Evolutionary conservation across 179 eudicot species (phyloP).

Genomic region (Actinidia chinensis): DNA sequence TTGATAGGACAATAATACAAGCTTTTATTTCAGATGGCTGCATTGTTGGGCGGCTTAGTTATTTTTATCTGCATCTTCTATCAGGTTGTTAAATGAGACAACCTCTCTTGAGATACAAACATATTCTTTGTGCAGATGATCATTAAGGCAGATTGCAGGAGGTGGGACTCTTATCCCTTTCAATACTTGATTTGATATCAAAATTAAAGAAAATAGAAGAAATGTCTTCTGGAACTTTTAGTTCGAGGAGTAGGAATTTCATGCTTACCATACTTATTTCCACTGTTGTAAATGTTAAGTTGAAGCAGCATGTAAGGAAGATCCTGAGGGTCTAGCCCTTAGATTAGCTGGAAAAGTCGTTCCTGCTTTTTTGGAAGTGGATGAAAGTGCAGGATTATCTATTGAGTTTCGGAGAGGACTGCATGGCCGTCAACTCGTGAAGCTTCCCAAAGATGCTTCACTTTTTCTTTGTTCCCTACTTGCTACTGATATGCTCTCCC

Average conservation of each 20-base stretch:
- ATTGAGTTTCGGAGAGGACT: constrained; percentile 88
- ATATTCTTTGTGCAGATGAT: constrained; percentile 80
- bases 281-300: constrained; percentile 44
- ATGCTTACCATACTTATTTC: not conserved
- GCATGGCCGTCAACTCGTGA: constrained; percentile 97
- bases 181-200: not conserved
- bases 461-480: constrained; percentile 92
- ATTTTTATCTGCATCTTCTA: not conserved
- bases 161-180: constrained; percentile 37
- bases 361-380: constrained; percentile 96
- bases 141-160: constrained; percentile 92
- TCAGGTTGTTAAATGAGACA: constrained; percentile 77
- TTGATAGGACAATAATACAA: not conserved
- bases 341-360: constrained; percentile 97
- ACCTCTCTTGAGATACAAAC: constrained; percentile 83
- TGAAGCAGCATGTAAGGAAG: constrained; percentile 85
- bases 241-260: not conserved
- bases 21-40: constrained; percentile 14
- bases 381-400: constrained; percentile 85
- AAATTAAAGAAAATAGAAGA: not conserved
- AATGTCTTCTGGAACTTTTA: constrained; percentile 3
- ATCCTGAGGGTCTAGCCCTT: constrained; percentile 95
- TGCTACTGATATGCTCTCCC: constrained; percentile 88
- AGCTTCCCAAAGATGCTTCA: constrained; percentile 98
- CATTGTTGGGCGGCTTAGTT: not conserved